Evolutionary conservation across 2,329 filamentous ascomycete genomes (phyloP), one percentile per base, ranked within the genome.

Genomic region (Diplodia corticola): DNA sequence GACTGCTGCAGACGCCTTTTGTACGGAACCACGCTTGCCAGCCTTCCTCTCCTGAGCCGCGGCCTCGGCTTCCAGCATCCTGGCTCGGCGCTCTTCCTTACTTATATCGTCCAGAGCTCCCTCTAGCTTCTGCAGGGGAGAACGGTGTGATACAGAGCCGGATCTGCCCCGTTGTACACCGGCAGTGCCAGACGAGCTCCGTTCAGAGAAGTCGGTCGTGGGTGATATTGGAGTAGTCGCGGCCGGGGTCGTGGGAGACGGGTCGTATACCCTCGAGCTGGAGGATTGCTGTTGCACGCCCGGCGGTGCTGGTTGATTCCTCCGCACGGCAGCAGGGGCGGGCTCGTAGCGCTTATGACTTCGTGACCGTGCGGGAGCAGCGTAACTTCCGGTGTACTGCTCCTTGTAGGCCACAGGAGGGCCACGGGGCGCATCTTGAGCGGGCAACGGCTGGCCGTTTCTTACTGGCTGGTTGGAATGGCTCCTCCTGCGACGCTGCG

Each of bases 121-220:
- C 81, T 99, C 94, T 71, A 99, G 86, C 81, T 90, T 95, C 78
- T 99, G 94, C 63, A 99, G 84, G 63, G 96, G 95, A 69, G 94
- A 98, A 73, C 91, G 88, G 76, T 96, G 90, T 66, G 89, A 85
- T 73, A 94, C 91, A 79, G 91, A 87, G 65, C 84, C 82, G 67
- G 76, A 73, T 69, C 77, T 71, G 28, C 71, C 49, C 26, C 63
- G 69, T 22, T 48, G 33, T 12, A 46, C 50, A 44, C 63, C 67
- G 40, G 70, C 22, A 24, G 22, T 37, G 10, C 63, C 71, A 9
- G 74, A 73, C n/a, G 70, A 73, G 63, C 73, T 61, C 40, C 55
- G 64, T 46, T 61, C 54, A 20, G 40, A 49, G 50, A 48, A 30
- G 9, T 64, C 49, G 48, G 75, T 37, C 10, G 20, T 48, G 13